Evolutionary conservation across 306 rosid species (phyloP).

Genomic region (Dicorynia guianensis): DNA sequence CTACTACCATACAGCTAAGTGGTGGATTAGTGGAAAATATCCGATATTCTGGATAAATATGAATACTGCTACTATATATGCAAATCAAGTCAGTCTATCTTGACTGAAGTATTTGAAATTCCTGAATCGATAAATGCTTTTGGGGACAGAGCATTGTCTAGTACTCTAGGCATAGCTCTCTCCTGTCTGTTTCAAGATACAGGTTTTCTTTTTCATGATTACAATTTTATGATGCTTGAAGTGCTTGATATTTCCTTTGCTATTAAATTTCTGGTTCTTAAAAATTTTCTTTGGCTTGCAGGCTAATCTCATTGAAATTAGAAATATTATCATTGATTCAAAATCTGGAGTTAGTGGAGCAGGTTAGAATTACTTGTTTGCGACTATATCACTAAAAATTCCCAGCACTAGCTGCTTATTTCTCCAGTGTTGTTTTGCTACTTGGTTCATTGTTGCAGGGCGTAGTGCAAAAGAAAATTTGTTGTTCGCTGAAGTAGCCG

Average conservation of each 20-base stretch:
- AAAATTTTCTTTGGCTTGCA: slow-evolving; percentile 45
- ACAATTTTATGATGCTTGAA: slow-evolving; percentile 32
- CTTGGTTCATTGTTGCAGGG: slow-evolving; percentile 65
- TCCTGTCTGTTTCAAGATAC: background rate
- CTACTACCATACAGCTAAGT: background rate
- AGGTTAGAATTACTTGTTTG: slow-evolving; percentile 58
- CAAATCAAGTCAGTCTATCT: slow-evolving; percentile 7
- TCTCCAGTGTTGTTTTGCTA: slow-evolving; percentile 17
- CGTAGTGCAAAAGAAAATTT: slow-evolving; percentile 85
- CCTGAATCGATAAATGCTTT: background rate
- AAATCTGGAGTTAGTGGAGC: slow-evolving; percentile 99
- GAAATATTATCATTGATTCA: slow-evolving; percentile 79
- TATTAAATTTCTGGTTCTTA: slow-evolving; percentile 30
- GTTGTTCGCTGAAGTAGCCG: slow-evolving; percentile 85
- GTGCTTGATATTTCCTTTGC: slow-evolving; percentile 17
- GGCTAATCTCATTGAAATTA: slow-evolving; percentile 72
- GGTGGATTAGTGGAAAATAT: slow-evolving; percentile 16
- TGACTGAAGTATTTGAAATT: slow-evolving; percentile 31
- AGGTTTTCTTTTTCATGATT: background rate
- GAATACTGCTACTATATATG: slow-evolving; percentile 7
- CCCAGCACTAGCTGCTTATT: slow-evolving; percentile 25
- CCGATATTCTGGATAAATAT: background rate
- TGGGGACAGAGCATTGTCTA: slow-evolving; percentile 30
- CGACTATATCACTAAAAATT: slow-evolving; percentile 1
- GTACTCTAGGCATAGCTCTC: slow-evolving; percentile 16